These are phyloP conservation scores for Hypoxylon intermedium DNA, from an alignment of 495 filamentous ascomycete genomes.

Conservation along the genomic window DNA sequence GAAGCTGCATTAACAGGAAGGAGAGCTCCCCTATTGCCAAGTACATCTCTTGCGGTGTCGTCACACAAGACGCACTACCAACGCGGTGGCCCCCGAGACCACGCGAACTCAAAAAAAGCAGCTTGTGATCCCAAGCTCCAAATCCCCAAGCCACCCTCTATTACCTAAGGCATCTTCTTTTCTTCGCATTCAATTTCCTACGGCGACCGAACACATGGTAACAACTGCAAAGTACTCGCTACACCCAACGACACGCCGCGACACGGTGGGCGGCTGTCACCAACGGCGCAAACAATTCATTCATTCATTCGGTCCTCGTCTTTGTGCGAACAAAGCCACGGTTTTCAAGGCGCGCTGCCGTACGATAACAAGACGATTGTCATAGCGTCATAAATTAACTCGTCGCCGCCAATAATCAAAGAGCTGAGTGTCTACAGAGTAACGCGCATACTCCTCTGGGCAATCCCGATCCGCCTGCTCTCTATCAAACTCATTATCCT, in stretches of 20 bases:
- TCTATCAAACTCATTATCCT: neutral
- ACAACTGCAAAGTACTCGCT: neutral
- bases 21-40: neutral
- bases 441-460: neutral
- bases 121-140: slow-evolving; percentile 26
- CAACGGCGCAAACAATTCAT: neutral
- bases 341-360: too few relatives aligned
- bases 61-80: slow-evolving; percentile 12
- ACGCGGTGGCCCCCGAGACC: slow-evolving; percentile 12
- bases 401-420: slow-evolving; percentile 10
- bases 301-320: neutral
- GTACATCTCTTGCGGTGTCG: neutral
- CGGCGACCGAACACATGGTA: too few relatives aligned
- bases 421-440: slow-evolving; percentile 5
- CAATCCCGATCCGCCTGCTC: neutral
- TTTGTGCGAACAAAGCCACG: slow-evolving; percentile 3
- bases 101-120: slow-evolving; percentile 24
- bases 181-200: neutral
- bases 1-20: too few relatives aligned
- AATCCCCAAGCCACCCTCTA: slow-evolving; percentile 15
- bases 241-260: neutral
- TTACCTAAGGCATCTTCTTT: neutral
- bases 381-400: too few relatives aligned
- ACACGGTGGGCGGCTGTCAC: neutral
- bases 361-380: too few relatives aligned